Conservation (phyloP, 371 early-diverging fungal genomes). For the Mucor sp. region DNA sequence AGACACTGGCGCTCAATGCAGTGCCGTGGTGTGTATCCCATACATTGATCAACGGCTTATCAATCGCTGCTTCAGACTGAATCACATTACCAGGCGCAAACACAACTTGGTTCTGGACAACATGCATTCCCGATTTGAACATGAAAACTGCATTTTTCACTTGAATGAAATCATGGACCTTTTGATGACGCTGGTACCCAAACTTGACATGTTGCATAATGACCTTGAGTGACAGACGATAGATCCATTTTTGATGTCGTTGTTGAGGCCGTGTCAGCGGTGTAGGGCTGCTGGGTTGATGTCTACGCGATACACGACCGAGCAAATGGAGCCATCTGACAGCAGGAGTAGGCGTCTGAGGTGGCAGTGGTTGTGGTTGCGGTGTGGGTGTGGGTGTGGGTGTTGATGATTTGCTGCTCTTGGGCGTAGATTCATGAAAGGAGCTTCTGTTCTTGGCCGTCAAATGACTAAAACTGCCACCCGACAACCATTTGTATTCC, state of each 20-base stretch:
- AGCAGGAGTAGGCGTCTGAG: not conserved
- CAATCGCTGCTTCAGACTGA: slow-evolving; percentile 13
- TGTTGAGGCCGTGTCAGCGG: not conserved
- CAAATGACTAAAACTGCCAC: not conserved
- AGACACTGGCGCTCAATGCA: not conserved
- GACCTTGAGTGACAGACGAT: slow-evolving; percentile 4
- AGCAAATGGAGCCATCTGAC: not conserved
- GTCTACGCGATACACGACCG: not conserved
- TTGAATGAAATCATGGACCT: not conserved
- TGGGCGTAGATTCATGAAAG: not conserved
- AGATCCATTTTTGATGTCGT: slow-evolving; percentile 1
- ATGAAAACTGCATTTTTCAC: slow-evolving; percentile 5
- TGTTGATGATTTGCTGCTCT: not conserved
- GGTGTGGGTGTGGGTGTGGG: too few species aligned
- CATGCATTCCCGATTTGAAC: not conserved
- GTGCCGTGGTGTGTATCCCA: not conserved
- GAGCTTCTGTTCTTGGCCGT: not conserved
- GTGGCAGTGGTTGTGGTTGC: too few species aligned
- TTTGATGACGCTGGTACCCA: not conserved
- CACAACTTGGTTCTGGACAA: not conserved
- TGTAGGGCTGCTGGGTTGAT: not conserved
- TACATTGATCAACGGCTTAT: slow-evolving; percentile 13
- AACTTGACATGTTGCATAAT: slow-evolving; percentile 4
- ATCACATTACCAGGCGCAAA: not conserved
- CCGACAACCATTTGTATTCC: slow-evolving; percentile 22